Evolutionary conservation across 169 alveolate genomes (phyloP), one percentile per base, ranked within the genome.

Genomic region (Plasmodium chabaudi): DNA sequence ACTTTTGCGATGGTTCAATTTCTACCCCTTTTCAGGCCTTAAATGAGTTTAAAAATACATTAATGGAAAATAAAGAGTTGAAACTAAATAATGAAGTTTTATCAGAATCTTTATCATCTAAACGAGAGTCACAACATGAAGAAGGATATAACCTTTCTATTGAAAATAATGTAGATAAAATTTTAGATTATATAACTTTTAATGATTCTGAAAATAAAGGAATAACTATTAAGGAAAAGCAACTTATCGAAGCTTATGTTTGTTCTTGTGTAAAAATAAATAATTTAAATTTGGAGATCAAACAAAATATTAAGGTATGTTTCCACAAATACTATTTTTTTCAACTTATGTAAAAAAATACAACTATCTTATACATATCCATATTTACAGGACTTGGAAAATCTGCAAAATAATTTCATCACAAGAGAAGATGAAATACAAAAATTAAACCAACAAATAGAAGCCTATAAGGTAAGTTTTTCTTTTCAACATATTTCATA

Each of bases 371-470:
- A 42, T 19, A 23, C 47, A 56, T 75, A 64, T 63, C 25, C 39
- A 47, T 25, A 25, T 13, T 34, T 5, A 10, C 67, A 82, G 90
- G 19, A 27, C 55, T 53, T 65, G 61, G 84, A 67, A 55, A 23
- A 71, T 47, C 39, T 82, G 21, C 17, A 82, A 68, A 67, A 53
- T 12, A 59, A 25, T 17, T 65, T 82, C 59, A 21, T 23, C 25
- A 49, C 47, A 39, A 82, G 68, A 49, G 90, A 67, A 49, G 68
- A 60, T 6, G 84, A 82, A 82, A 61, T 67, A 67, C 56, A 65
- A 82, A 82, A 82, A 39, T 60, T 82, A 42, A 68, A 82, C 5
- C 79, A 15, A 9, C 90, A 82, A 67, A 82, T 82, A 82, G 84
- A 82, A 46, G 39, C 72, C 27, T 67, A 67, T 47, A 82, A 82